phyloP scores from a whole-genome alignment of 352 stramenopile genomes.

The Globisporangium paddicum region DNA sequence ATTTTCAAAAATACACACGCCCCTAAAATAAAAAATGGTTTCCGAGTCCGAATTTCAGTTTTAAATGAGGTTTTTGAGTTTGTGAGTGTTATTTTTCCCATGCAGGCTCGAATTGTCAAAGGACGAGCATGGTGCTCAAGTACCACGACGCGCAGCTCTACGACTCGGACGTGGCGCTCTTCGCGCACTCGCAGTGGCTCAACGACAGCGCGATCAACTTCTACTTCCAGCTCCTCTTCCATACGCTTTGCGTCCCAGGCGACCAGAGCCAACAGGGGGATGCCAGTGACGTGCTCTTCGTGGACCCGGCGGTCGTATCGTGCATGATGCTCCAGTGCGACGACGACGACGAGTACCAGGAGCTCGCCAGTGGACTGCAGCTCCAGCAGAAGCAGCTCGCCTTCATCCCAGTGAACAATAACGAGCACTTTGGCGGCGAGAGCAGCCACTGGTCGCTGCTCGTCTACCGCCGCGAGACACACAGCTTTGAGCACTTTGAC shows the following conservation, averaged over 20 bases:
- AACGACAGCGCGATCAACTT: constrained; percentile 86
- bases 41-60: too few species aligned
- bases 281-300: constrained; percentile 38
- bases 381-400: constrained; percentile 35
- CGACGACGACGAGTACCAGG: constrained; percentile 68
- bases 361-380: constrained; percentile 46
- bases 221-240: constrained; percentile 68
- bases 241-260: constrained; percentile 24
- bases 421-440: constrained; percentile 40
- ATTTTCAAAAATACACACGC: not conserved
- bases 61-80: too few species aligned
- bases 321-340: constrained; percentile 82
- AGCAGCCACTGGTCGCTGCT: constrained; percentile 80
- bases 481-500: constrained; percentile 62
- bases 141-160: constrained; percentile 85
- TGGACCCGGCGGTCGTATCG: constrained; percentile 75
- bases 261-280: not conserved
- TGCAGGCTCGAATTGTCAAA: too few species aligned
- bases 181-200: constrained; percentile 54
- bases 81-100: too few species aligned
- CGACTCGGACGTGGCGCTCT: constrained; percentile 71
- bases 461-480: constrained; percentile 24
- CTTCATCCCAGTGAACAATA: constrained; percentile 72
- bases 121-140: constrained; percentile 43
- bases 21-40: too few species aligned